These are phyloP conservation scores for Solanum pennellii DNA, from an alignment of 257 asterid genomes.

Conservation along the genomic window DNA sequence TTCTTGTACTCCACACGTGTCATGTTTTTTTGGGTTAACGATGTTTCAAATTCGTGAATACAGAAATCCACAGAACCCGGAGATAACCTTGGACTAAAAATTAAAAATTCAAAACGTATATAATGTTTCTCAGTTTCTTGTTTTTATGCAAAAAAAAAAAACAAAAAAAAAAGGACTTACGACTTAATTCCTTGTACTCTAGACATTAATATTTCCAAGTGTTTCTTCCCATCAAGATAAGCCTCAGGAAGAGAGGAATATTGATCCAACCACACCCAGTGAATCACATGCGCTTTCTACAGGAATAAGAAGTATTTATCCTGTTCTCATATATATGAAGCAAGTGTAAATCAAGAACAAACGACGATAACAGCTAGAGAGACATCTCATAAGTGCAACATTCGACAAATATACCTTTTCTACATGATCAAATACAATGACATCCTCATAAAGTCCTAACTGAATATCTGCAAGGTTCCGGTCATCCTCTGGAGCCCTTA, in stretches of 20 bases:
- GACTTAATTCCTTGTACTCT: slow-evolving; percentile 50
- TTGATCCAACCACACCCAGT: slow-evolving; percentile 80
- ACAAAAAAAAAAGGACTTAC: slow-evolving; percentile 28
- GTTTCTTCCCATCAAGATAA: slow-evolving; percentile 53
- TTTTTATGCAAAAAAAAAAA: not conserved
- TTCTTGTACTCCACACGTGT: slow-evolving; percentile 63
- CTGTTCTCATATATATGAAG: not conserved
- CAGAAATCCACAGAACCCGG: slow-evolving; percentile 43
- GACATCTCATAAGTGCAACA: not conserved
- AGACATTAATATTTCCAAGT: slow-evolving; percentile 45
- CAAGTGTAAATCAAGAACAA: not conserved
- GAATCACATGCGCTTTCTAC: slow-evolving; percentile 69
- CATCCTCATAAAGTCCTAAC: slow-evolving; percentile 81
- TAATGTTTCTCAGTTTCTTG: not conserved
- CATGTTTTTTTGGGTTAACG: slow-evolving; percentile 48
- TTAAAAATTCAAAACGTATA: not conserved
- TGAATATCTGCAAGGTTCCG: slow-evolving; percentile 73
- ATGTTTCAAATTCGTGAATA: slow-evolving; percentile 30
- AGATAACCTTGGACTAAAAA: slow-evolving; percentile 55
- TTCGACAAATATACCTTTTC: slow-evolving; percentile 44
- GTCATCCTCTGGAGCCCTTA: slow-evolving; percentile 62
- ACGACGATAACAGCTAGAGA: not conserved
- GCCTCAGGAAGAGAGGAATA: slow-evolving; percentile 56
- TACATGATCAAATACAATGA: slow-evolving; percentile 80
- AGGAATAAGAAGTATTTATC: not conserved